Conservation (phyloP, 2,329 filamentous ascomycete genomes). For the Triangularia verruculosa region DNA sequence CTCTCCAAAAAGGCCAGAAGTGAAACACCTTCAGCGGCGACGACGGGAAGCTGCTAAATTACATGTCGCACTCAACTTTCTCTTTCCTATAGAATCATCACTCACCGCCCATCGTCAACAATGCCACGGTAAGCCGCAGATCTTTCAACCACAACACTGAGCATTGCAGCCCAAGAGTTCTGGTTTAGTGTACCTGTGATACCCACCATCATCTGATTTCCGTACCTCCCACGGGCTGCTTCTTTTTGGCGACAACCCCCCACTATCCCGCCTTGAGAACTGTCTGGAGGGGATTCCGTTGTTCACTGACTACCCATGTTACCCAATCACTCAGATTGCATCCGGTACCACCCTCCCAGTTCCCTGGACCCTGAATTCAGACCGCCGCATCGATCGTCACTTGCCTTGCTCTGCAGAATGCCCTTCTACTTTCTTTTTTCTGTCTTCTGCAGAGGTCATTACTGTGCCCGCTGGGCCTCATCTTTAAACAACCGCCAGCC, state of each 20-base stretch:
- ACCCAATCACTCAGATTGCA: neutral
- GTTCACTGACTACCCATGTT: neutral
- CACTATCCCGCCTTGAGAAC: neutral
- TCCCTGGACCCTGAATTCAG: neutral
- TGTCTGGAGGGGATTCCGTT: neutral
- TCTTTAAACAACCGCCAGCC: neutral
- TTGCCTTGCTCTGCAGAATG: neutral
- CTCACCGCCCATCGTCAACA: neutral
- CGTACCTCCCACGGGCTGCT: too few species aligned
- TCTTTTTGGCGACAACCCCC: neutral
- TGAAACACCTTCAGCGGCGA: neutral
- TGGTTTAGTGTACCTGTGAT: neutral
- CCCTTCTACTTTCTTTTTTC: neutral
- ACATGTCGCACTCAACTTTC: neutral
- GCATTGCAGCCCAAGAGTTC: neutral
- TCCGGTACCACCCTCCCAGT: neutral
- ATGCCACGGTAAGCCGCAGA: neutral
- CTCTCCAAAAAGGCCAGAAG: neutral
- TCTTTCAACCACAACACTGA: neutral
- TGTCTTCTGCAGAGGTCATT: neutral
- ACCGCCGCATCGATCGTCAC: neutral
- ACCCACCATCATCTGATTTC: neutral
- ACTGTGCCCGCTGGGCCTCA: neutral
- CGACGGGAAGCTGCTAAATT: neutral
- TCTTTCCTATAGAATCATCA: neutral